Base-by-base conservation (phyloP, 345 rosid genomes). In the Melaleuca alternifolia region DNA sequence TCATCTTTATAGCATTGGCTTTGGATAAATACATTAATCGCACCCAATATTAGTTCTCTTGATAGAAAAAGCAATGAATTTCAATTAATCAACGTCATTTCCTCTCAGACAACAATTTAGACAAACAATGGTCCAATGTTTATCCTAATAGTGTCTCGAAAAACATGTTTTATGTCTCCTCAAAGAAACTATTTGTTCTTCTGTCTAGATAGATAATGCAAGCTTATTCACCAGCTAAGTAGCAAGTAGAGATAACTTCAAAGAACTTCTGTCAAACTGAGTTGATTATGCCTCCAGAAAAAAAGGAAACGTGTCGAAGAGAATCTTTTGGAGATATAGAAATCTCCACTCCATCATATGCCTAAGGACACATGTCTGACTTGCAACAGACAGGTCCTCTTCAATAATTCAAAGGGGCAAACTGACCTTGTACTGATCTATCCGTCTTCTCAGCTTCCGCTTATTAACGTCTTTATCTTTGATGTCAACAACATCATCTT, bases 401-500 rank as follows among this genome's bases (percentile, higher is more conserved):
- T 51, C 37, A 13, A 30, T 54, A 51, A 37, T 51, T 11, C 33
- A 87, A 89, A 84, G 41, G 21, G 16, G 54, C 15, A 53, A 51
- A 84, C 54, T 52, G 46, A 96, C 98, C 97, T 96, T 94, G 88
- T 95, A 95, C 54, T 93, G 98, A 90, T 90, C 93, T 33, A 92
- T 86, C 26, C 99, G 92, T 88, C 97, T 92, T 90, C 89, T 92
- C 86, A 97, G 83, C 88, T 96, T 97, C 90, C 92, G 97, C 89
- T 96, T 93, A 86, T 96, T 97, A 85, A 94, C 94, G 33, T 95
- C 99, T 86, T 95, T 96, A 84, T 97, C 98, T 92, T 97, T 93
- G 75, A 94, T 92, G 86, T 95, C 97, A 10, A 96, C 94, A 84
- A 92, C 94, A 94, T 97, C 99, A 87, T 94, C 96, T 89, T 93